Base-by-base conservation (phyloP, 1,284 basidiomycete genomes). In the Coniophora puteana region DNA sequence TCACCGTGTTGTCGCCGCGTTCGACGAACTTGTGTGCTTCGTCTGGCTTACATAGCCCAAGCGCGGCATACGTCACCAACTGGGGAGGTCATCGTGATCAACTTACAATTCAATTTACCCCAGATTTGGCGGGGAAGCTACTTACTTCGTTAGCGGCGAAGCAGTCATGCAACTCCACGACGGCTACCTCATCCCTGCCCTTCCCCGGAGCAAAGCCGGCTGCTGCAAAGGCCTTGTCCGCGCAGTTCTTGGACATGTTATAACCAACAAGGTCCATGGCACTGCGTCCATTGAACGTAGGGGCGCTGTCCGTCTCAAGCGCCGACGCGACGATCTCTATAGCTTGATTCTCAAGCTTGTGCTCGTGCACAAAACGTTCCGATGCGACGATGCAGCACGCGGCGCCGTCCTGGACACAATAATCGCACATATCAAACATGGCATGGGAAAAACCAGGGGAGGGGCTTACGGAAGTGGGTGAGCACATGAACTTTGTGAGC, bases 401-500 rank as follows among this genome's bases (percentile, higher is more conserved):
- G 29, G 83, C 82, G 22, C 83, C 84, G 46, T 88, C 83, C 83
- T 86, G 43, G 16, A 34, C 12, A 29, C n/a, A 21, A 27, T 16
- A 29, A 1, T 25, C n/a, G 14, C 11, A 56, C 13, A 13, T 16
- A 34, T 36, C 45, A 3, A 23, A 35, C 22, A 22, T 3, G 32
- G 22, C 39, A 12, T 23, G 27, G 5, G 16, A n/a, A 14, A 30
- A 17, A 41, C 8, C 5, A 16, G 17, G 5, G 50, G 55, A 44
- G 32, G 8, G 16, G 37, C 50, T 43, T 42, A 81, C 81, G 5
- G 83, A 85, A 25, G 90, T 93, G 1, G 90, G 90, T 50, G 84
- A 89, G 57, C 90, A 93, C 89, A 92, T 91, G 57, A 79, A 86
- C 55, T 87, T 84, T 3, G 89, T 92, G 32, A 92, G 64, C 55